phyloP scores from a whole-genome alignment of 2,329 filamentous ascomycete species.

The Seiridium cupressi region DNA sequence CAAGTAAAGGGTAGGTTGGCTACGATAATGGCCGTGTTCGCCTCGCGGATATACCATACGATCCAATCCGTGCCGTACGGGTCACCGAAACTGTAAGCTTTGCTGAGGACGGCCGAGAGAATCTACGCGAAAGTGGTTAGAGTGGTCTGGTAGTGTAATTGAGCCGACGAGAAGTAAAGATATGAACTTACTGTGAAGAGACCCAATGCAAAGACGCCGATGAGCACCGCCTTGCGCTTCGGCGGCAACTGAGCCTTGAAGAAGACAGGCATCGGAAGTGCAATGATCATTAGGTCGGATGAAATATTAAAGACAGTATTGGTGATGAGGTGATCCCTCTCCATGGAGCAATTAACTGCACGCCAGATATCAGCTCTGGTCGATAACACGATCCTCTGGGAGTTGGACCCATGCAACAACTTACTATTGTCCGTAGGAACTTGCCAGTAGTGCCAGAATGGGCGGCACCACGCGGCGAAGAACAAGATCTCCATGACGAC shows the following conservation, averaged over 20 bases:
- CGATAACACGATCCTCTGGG: not conserved
- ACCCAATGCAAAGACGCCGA: constrained; percentile 42
- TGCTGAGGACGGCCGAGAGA: constrained; percentile 47
- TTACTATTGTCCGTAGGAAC: constrained; percentile 49
- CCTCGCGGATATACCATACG: constrained; percentile 45
- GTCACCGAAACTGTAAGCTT: constrained; percentile 39
- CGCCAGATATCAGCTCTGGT: not conserved
- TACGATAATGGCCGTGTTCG: constrained; percentile 42
- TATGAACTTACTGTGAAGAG: constrained; percentile 41
- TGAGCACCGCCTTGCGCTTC: constrained; percentile 53
- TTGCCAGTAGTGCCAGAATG: constrained; percentile 56
- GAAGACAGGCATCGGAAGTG: constrained; percentile 54
- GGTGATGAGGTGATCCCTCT: constrained; percentile 55
- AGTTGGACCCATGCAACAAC: constrained; percentile 9
- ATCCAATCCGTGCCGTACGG: constrained; percentile 38
- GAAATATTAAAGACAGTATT: constrained; percentile 60
- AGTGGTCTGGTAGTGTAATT: not conserved
- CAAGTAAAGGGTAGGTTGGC: constrained; percentile 42
- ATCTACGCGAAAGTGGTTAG: constrained; percentile 34
- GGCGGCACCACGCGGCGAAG: constrained; percentile 52
- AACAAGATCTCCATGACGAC: constrained; percentile 50
- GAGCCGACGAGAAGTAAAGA: not conserved
- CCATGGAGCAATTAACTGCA: constrained; percentile 54
- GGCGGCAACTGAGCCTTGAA: constrained; percentile 45
- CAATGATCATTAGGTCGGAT: constrained; percentile 58